Conservation (phyloP, 129 eudicot genomes). For the Scalesia atractyloides region DNA sequence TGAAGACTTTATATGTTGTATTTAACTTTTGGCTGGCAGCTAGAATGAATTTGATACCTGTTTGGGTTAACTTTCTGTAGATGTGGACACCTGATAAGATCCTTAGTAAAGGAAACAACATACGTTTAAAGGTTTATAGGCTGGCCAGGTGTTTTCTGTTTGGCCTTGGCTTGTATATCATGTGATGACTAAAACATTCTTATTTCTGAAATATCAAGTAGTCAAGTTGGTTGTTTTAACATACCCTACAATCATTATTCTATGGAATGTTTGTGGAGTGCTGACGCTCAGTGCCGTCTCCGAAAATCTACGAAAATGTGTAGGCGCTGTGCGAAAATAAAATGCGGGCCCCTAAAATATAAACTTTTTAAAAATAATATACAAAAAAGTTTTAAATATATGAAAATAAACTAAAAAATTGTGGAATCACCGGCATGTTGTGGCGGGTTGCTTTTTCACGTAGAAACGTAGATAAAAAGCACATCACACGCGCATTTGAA, state of each 20-base stretch:
- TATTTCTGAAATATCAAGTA: background rate
- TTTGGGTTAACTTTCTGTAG: background rate
- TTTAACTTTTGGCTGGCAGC: background rate
- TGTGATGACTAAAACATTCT: background rate
- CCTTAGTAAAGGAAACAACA: constrained; percentile 7
- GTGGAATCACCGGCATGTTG: too few species aligned
- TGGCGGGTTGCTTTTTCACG: too few species aligned
- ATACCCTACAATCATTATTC: constrained; percentile 26
- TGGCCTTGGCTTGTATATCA: background rate
- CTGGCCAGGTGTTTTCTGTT: constrained; percentile 14
- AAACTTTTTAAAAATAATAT: too few species aligned
- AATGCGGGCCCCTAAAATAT: too few species aligned
- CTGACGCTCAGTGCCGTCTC: too few species aligned
- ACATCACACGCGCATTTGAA: too few species aligned
- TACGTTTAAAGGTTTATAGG: constrained; percentile 14
- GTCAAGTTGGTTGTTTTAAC: constrained; percentile 12
- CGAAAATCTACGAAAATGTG: too few species aligned
- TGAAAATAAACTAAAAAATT: too few species aligned
- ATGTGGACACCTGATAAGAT: constrained; percentile 27
- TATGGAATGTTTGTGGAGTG: background rate
- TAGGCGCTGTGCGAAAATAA: too few species aligned
- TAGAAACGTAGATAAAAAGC: too few species aligned
- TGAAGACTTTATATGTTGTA: background rate
- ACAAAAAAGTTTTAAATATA: too few species aligned
- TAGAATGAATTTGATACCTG: constrained; percentile 13